Evolutionary conservation across 1,284 basidiomycete species (phyloP).

Genomic region (Paramarasmius palmivorus): DNA sequence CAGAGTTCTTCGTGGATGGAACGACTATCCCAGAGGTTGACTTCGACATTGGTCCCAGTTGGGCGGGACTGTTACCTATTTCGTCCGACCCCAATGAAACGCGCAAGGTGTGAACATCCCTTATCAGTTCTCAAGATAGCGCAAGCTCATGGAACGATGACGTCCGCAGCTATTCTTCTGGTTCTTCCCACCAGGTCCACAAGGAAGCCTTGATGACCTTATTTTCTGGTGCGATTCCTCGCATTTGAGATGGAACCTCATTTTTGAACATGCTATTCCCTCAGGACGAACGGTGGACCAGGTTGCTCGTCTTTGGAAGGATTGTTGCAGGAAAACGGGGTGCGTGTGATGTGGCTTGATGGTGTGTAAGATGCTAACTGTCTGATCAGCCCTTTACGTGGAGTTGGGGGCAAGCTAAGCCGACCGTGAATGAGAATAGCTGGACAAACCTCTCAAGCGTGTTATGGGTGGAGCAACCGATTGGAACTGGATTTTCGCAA

Average conservation of each 20-base stretch:
- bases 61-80: slow-evolving; percentile 74
- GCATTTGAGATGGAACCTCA: slow-evolving; percentile 6
- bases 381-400: slow-evolving; percentile 61
- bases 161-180: slow-evolving; percentile 74
- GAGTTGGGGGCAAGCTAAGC: slow-evolving; percentile 63
- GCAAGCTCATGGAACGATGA: neutral
- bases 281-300: slow-evolving; percentile 52
- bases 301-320: slow-evolving; percentile 80
- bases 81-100: slow-evolving; percentile 61
- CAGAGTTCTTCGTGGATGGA: slow-evolving; percentile 76
- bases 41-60: slow-evolving; percentile 75
- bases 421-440: slow-evolving; percentile 69
- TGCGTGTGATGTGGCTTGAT: slow-evolving; percentile 33
- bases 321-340: slow-evolving; percentile 81
- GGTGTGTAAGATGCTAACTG: neutral
- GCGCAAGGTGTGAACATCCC: slow-evolving; percentile 54
- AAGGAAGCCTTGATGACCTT: slow-evolving; percentile 69
- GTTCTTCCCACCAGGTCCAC: slow-evolving; percentile 80
- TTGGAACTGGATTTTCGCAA: slow-evolving; percentile 80
- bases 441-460: slow-evolving; percentile 83
- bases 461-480: slow-evolving; percentile 84
- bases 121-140: slow-evolving; percentile 2
- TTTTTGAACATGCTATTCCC: neutral
- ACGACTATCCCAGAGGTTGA: slow-evolving; percentile 64
- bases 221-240: slow-evolving; percentile 58